These are phyloP conservation scores for Aspergillus proliferans DNA, from an alignment of 2,329 filamentous ascomycete genomes.

Conservation along the genomic window DNA sequence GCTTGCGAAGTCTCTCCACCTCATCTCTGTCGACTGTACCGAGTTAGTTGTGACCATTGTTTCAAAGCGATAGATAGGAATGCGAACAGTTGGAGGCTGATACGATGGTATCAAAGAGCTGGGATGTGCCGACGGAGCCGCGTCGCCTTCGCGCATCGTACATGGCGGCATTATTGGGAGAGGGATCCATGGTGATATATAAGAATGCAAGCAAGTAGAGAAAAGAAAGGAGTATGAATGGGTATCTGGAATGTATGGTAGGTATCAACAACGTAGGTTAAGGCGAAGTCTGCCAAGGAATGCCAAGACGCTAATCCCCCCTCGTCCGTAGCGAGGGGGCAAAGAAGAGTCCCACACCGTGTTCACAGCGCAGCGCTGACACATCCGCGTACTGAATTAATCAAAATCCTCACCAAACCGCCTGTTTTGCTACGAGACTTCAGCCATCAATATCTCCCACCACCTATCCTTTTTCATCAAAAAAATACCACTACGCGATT, in stretches of 20 bases:
- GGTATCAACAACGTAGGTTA: background rate
- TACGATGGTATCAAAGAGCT: conserved; percentile 90
- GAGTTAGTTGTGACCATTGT: background rate
- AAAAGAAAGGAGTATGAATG: background rate
- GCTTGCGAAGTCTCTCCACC: conserved; percentile 88
- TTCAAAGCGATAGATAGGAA: conserved; percentile 4
- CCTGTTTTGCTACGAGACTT: conserved; percentile 28
- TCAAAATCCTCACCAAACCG: conserved; percentile 6
- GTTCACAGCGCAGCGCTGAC: conserved; percentile 42
- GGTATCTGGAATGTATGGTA: too few relatives aligned
- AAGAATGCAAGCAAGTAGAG: conserved; percentile 12
- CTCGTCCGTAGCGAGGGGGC: conserved; percentile 21
- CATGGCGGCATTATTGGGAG: conserved; percentile 40
- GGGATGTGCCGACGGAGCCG: conserved; percentile 47
- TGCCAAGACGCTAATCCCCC: background rate
- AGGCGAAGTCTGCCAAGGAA: background rate
- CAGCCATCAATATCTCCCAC: conserved; percentile 36
- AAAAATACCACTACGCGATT: conserved; percentile 47
- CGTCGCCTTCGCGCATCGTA: conserved; percentile 40
- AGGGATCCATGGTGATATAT: conserved; percentile 9
- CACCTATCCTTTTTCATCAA: conserved; percentile 49
- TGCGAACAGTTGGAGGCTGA: conserved; percentile 87
- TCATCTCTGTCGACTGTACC: conserved; percentile 86
- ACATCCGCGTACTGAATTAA: conserved; percentile 22
- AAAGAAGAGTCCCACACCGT: conserved; percentile 32